A percentile compares a stretch with the other conserved stretches of the same genome.
phyloP scores from a whole-genome alignment of 176 grass and related monocot species.

The Carex kokanica region DNA sequence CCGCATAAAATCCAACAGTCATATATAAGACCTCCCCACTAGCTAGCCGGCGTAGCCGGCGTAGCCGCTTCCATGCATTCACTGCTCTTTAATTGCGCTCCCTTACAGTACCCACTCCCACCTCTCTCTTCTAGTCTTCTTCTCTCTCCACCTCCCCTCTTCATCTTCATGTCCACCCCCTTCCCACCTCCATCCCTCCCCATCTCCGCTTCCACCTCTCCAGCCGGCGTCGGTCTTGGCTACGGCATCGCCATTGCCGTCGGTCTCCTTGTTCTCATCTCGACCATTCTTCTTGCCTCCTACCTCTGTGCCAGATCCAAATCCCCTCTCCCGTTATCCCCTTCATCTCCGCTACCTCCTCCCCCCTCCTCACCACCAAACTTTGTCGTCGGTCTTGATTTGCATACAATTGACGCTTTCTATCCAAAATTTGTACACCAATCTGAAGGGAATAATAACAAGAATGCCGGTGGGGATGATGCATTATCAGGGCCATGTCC shows the following conservation, averaged over 20 bases:
- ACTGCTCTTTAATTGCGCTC: conserved; percentile 17
- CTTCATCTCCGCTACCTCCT: not conserved
- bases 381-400: conserved; percentile 37
- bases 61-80: conserved; percentile 2
- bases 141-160: not conserved
- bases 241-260: conserved; percentile 71
- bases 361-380: not conserved
- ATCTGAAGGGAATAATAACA: not conserved
- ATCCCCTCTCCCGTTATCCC: conserved; percentile 1
- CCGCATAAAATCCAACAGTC: not conserved
- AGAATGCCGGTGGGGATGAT: not conserved
- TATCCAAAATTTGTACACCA: conserved; percentile 52
- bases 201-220: not conserved
- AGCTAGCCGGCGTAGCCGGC: not conserved
- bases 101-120: not conserved
- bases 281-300: conserved; percentile 71
- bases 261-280: conserved; percentile 64
- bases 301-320: conserved; percentile 63
- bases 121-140: not conserved
- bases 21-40: not conserved
- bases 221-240: conserved; percentile 52
- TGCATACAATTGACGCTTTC: conserved; percentile 48
- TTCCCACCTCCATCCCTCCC: conserved; percentile 8
- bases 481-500: conserved; percentile 33
- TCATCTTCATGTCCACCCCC: conserved; percentile 34